Base-by-base conservation (phyloP, 1,139 yeast genomes). In the Pichia sp. region DNA sequence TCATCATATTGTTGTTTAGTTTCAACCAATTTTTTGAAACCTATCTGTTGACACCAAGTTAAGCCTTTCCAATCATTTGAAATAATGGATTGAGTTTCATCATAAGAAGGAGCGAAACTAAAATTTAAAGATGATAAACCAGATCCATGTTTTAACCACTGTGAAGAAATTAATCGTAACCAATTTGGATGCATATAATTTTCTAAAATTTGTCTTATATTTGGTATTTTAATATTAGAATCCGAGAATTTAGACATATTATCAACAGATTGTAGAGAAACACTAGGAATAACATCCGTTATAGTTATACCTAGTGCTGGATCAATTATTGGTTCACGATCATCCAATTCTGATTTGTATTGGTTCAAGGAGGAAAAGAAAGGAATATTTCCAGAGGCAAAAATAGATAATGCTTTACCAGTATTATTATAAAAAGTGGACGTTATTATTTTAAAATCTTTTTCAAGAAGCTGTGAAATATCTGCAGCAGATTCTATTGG, bases 151-250 rank as follows among this genome's bases (percentile, higher is more conserved):
- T 75, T 74, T 43, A 90, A 66, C 97, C 97, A 92, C 42, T 79
- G 78, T 1, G 96, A 82, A 6, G 86, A 74, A 7, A 94, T 87
- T 41, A 90, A 68, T 8, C 87, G 80, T 54, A 82, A 82, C 86
- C 95, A 85, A 50, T 84, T 85, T 12, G 97, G 96, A 62, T 89
- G 96, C 55, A 83, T 73, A 59, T 86, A 85, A 47, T 76, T 78
- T 42, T 76, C 73, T 63, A 87, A 69, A 47, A 87, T 74, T 52
- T 82, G 86, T 1, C 86, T 74, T 28, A 73, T 62, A 2, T 82
- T 75, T 4, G 90, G 86, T 48, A 79, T 75, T 8, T 86, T 84
- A 10, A 41, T 39, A 23, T 48, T 45, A 23, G 81, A 72, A 44
- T 75, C 68, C 27, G 67, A 55, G 28, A 61, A 43, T 36, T 57